phyloP scores from a whole-genome alignment of 2,329 filamentous ascomycete species.

The Epichloe gansuensis region DNA sequence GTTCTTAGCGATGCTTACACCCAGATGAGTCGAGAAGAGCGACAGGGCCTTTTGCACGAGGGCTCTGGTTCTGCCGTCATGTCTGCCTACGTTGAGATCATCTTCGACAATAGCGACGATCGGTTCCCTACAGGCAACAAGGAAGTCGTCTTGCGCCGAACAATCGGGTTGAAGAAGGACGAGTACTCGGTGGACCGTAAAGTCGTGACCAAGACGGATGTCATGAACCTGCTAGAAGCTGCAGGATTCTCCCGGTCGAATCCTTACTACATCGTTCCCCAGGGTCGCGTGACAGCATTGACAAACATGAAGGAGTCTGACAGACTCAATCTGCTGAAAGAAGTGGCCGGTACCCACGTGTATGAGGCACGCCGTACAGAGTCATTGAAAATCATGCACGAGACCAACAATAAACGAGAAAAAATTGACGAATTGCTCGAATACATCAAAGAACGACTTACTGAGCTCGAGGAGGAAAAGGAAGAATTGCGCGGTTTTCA shows the following conservation, averaged over 20 bases:
- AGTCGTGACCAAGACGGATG: constrained; percentile 86
- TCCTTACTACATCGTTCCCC: constrained; percentile 97
- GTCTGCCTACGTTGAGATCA: constrained; percentile 98
- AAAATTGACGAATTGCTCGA: constrained; percentile 90
- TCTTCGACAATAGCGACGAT: constrained; percentile 95
- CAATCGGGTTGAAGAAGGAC: constrained; percentile 95
- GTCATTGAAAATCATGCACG: constrained; percentile 90
- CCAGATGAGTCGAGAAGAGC: constrained; percentile 89
- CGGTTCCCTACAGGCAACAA: constrained; percentile 88
- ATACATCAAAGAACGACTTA: constrained; percentile 81
- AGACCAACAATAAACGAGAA: constrained; percentile 84
- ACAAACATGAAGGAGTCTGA: constrained; percentile 99
- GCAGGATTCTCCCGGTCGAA: constrained; percentile 95
- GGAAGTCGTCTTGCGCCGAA: constrained; percentile 81
- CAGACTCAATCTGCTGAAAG: constrained; percentile 78
- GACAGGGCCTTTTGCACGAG: constrained; percentile 91
- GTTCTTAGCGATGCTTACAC: constrained; percentile 96
- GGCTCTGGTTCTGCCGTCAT: constrained; percentile 95
- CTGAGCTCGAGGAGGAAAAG: constrained; percentile 91
- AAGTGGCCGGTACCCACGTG: constrained; percentile 95
- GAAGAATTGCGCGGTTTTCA: constrained; percentile 89
- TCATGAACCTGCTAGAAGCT: constrained; percentile 88
- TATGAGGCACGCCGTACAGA: constrained; percentile 88
- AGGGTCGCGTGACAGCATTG: constrained; percentile 86
- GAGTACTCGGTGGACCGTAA: constrained; percentile 97